Base-by-base conservation (phyloP, 768 basidiomycete species). In the Mycena capillaripes region DNA sequence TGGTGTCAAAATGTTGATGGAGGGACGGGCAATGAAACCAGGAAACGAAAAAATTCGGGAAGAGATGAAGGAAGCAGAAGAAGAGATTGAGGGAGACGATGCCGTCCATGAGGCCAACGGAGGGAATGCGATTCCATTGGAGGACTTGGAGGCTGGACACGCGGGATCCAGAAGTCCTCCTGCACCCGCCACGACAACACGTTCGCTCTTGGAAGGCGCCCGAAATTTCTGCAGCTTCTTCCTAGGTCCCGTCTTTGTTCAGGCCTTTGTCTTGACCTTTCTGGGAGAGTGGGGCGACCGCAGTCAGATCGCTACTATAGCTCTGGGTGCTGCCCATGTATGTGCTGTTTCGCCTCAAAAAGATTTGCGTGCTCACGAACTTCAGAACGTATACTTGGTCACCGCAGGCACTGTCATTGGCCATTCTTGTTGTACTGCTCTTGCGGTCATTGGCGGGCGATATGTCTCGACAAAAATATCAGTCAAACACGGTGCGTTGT, bases 251-350 rank as follows among this genome's bases (percentile, higher is more conserved):
- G 95, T 98, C 2, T 97, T 98, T 78, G 96, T 97, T 3, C 97
- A 99, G 81, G 91, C 96, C 0, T 98, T 99, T 78, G 85, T 97
- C 36, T 86, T 99, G 70, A 99, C 97, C 0, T 98, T 98, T 83
- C 86, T 99, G n/a, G 98, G 97, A 12, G 98, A 99, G 83, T 99
- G 98, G 98, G 97, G 98, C 0, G 98, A 99, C 83, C 85, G 97
- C 63, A 97, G 96, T 78, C 97, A 99, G 84, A 96, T 99, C 76
- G 94, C 98, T 2, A 99, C 98, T 2, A 97, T 99, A 73, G 97
- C 96, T 7, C 86, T 99, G 62, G 97, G 95, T 2, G 97, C 97
- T 27, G 95, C 97, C 25, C 96, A 99, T 84, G 97, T 98, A 79
- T 44, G 84, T 83, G 23, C 44, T 48, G n/a, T 57, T n/a, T 61